Evolutionary conservation across 2,329 filamentous ascomycete genomes (phyloP), one percentile per base, ranked within the genome.

Genomic region (Neonectria ditissima): DNA sequence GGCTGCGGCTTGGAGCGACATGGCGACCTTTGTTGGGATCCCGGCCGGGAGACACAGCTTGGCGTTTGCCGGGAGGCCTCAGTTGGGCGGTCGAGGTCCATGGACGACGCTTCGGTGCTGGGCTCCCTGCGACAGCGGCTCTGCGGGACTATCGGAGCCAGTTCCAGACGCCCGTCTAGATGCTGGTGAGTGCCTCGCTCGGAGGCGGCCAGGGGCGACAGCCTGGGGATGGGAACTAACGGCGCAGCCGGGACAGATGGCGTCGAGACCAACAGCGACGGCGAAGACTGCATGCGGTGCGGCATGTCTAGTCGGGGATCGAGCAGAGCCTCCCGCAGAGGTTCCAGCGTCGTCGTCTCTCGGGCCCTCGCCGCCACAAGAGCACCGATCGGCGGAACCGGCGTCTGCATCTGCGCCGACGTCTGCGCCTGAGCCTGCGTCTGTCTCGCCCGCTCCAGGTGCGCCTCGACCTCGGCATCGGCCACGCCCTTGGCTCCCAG

Each of bases 401-500:
- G 6, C 24, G 4, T 32, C n/a, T n/a, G 4, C 44, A 51, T 24
- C 30, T 47, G 53, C 13, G n/a, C n/a, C n/a, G n/a, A n/a, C n/a
- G 34, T 22, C 13, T 3, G 2, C 37, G 39, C 24, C 52, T 51
- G 52, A 14, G 45, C 10, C 30, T 44, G 53, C 22, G 2, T 47
- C 45, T 52, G 34, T 28, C 37, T 48, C 47, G 37, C 63, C 41
- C 67, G 55, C 16, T 66, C 62, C 18, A 73, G 51, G 43, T 70
- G 61, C 8, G 65, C 67, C 32, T 73, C 69, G 10, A 74, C 55
- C 16, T 74, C 72, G 1, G 65, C 65, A 2, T 37, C 3, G 2
- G 62, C 26, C 11, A 73, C 69, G 0, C 72, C 72, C 26, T 69
- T 69, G 1, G 56, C 48, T 24, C 65, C 64, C 14, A 74, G 72